A percentile compares a stretch with the other conserved stretches of the same genome.
Conservation (phyloP, 2,329 filamentous ascomycete genomes). For the Amauroascus niger region DNA sequence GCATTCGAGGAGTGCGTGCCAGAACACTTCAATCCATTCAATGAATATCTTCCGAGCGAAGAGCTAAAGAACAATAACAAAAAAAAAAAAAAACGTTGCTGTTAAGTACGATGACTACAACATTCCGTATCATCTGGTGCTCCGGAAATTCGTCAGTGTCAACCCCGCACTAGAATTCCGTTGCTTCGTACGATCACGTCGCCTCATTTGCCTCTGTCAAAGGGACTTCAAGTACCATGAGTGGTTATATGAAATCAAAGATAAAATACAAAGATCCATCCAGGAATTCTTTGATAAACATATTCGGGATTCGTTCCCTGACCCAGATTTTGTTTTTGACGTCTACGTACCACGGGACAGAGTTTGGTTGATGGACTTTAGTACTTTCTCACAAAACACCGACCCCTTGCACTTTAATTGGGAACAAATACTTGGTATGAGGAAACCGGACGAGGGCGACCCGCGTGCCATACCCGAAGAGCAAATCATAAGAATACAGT, state of each 20-base stretch:
- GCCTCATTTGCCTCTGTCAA: constrained; percentile 74
- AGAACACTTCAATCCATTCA: constrained; percentile 26
- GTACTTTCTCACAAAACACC: constrained; percentile 83
- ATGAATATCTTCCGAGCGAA: constrained; percentile 15
- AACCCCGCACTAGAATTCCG: constrained; percentile 91
- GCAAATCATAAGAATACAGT: constrained; percentile 16
- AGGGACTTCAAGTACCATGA: constrained; percentile 84
- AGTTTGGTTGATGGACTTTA: constrained; percentile 85
- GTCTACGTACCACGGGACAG: constrained; percentile 72
- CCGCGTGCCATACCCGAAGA: constrained; percentile 25
- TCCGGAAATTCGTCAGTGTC: constrained; percentile 78
- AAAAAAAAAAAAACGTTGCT: background rate
- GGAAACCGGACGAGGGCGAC: constrained; percentile 26
- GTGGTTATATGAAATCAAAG: constrained; percentile 62
- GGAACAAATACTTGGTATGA: constrained; percentile 69
- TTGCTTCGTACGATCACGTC: constrained; percentile 79
- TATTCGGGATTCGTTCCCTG: constrained; percentile 68
- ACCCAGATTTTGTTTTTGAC: constrained; percentile 78
- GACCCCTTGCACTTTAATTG: constrained; percentile 85
- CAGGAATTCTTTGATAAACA: constrained; percentile 66
- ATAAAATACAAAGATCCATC: constrained; percentile 58
- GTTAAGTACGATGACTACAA: background rate
- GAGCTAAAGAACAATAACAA: no score
- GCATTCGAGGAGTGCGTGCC: constrained; percentile 68
- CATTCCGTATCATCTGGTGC: constrained; percentile 69